Evolutionary conservation across 768 basidiomycete genomes (phyloP).

Genomic region (Tulasnella sp.): DNA sequence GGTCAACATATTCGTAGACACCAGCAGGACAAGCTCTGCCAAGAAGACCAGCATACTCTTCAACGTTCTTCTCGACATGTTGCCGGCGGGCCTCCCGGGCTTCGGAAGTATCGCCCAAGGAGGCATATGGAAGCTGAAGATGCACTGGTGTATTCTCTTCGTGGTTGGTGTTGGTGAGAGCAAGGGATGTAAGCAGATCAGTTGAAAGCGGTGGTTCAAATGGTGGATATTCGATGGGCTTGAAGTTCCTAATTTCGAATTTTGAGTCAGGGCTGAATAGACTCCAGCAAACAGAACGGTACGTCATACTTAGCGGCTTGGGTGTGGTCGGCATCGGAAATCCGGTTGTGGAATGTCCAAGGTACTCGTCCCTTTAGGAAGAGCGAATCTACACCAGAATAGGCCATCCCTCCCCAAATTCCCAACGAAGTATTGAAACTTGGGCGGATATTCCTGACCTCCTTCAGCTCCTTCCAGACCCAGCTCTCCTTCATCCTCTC

Average conservation of each 20-base stretch:
- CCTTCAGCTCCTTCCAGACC: conserved; percentile 79
- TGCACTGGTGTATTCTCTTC: conserved; percentile 95
- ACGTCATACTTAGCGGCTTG: conserved; percentile 49
- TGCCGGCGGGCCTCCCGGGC: conserved; percentile 43
- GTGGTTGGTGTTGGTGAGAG: conserved; percentile 91
- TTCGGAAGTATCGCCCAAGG: conserved; percentile 38
- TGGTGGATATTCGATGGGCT: conserved; percentile 78
- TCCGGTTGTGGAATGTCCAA: conserved; percentile 81
- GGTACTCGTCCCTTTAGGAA: conserved; percentile 80
- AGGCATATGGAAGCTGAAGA: conserved; percentile 54
- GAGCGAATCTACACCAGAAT: conserved; percentile 84
- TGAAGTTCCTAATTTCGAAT: conserved; percentile 44
- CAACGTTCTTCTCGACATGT: conserved; percentile 72
- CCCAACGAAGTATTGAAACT: conserved; percentile 80
- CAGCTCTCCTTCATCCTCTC: conserved; percentile 66
- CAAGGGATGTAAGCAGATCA: conserved; percentile 84
- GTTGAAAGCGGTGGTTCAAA: conserved; percentile 89
- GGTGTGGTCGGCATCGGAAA: conserved; percentile 67
- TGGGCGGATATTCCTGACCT: conserved; percentile 88
- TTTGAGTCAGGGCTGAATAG: not conserved
- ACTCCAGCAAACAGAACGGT: not conserved
- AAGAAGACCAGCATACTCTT: conserved; percentile 82
- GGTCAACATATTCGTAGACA: conserved; percentile 93
- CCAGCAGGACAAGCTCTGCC: conserved; percentile 88
- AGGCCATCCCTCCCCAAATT: conserved; percentile 79